Base-by-base conservation (phyloP, 2,329 filamentous ascomycete genomes). In the Podosphaera fusca region DNA sequence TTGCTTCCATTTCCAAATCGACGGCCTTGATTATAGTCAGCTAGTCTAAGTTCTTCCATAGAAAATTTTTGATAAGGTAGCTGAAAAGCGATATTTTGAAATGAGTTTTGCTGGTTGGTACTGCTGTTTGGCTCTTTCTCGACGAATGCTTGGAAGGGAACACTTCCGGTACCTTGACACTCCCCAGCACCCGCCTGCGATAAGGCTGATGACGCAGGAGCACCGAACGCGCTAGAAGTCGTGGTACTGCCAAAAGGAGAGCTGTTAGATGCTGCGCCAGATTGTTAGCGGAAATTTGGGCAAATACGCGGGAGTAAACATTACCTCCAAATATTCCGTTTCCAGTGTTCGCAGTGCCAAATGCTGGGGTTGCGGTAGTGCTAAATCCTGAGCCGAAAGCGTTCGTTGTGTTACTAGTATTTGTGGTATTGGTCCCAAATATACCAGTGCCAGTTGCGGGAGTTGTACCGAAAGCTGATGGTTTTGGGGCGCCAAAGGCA, bases 61-160 rank as follows among this genome's bases (percentile, higher is more conserved):
- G 90, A 95, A 74, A 84, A 96, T 68, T 92, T 94, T 69, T 82
- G 82, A 72, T 90, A 94, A 1, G 84, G 78, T 31, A 82, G 80
- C 70, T 85, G 82, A 68, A 90, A 88, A 30, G 83, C 73, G 58
- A 94, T 80, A 63, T 81, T 90, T 69, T 92, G 86, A 69, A 84
- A 94, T 3, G 82, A 75, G 65, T 84, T 71, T 79, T 61, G 72
- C 64, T 76, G 66, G 57, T 70, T 74, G n/a, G 71, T 68, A 21
- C 68, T 69, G 62, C 71, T 76, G 47, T 76, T 79, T 2, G 73
- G 70, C 65, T 94, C 87, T 68, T 90, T 92, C 71, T 94, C 87
- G 29, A 75, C 72, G 52, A 78, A 76, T 0, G 86, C 73, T 59
- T 78, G 71, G 70, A 90, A 94, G 4, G 81, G 76, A n/a, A 78